Evolutionary conservation across 2,329 filamentous ascomycete genomes (phyloP).

Genomic region (Clarireedia homoeocarpa): DNA sequence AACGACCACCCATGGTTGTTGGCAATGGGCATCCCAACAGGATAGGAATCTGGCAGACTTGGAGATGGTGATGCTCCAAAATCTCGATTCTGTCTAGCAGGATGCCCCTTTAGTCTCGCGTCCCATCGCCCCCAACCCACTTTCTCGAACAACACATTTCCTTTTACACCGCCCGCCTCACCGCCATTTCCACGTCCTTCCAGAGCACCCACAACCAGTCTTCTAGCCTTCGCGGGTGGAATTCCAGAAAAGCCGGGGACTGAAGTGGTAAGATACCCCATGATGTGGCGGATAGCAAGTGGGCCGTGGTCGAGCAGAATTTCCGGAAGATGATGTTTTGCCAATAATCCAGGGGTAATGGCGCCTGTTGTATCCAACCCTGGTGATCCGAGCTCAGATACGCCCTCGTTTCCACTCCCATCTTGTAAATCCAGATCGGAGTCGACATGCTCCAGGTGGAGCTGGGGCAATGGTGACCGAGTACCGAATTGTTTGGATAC

Average conservation of each 20-base stretch:
- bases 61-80: slow-evolving; percentile 36
- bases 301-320: slow-evolving; percentile 87
- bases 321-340: slow-evolving; percentile 82
- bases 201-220: slow-evolving; percentile 84
- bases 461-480: slow-evolving; percentile 29
- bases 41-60: slow-evolving; percentile 36
- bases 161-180: slow-evolving; percentile 53
- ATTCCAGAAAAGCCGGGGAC: slow-evolving; percentile 90
- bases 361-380: slow-evolving; percentile 64
- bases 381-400: slow-evolving; percentile 24
- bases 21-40: slow-evolving; percentile 49
- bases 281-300: slow-evolving; percentile 88
- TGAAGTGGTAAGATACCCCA: slow-evolving; percentile 86
- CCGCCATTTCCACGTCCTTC: slow-evolving; percentile 61
- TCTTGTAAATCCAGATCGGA: slow-evolving; percentile 81
- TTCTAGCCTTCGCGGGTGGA: slow-evolving; percentile 79
- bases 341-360: slow-evolving; percentile 79
- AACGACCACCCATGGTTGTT: slow-evolving; percentile 36
- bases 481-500: slow-evolving; percentile 58
- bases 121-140: slow-evolving; percentile 97
- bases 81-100: slow-evolving; percentile 34
- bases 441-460: slow-evolving; percentile 58
- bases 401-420: slow-evolving; percentile 28
- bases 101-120: slow-evolving; percentile 64
- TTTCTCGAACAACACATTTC: slow-evolving; percentile 83